Conservation (phyloP, 108 stramenopile species). For the Skeletonema menzelii region DNA sequence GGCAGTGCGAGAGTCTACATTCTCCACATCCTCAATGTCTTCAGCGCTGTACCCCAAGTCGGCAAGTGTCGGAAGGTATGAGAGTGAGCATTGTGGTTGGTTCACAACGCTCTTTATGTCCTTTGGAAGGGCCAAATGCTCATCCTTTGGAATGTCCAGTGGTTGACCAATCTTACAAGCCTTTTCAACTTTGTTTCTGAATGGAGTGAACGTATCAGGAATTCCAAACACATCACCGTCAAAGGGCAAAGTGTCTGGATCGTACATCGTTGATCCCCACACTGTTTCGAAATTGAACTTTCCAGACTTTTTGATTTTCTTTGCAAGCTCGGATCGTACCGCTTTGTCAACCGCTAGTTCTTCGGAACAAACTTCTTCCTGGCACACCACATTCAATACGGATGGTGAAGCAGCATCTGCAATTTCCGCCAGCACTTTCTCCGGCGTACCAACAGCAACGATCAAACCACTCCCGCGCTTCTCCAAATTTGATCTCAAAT, state of each 20-base stretch:
- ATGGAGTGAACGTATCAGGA: constrained; percentile 90
- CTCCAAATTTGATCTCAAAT: constrained; percentile 64
- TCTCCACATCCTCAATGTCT: constrained; percentile 49
- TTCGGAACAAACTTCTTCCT: constrained; percentile 80
- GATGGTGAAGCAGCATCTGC: not conserved
- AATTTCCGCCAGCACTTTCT: constrained; percentile 52
- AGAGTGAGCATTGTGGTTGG: constrained; percentile 7
- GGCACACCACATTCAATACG: constrained; percentile 46
- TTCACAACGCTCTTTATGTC: constrained; percentile 3
- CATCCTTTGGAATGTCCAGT: constrained; percentile 59
- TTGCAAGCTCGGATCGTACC: constrained; percentile 42
- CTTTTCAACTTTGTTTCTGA: constrained; percentile 91
- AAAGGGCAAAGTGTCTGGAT: constrained; percentile 86
- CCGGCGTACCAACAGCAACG: constrained; percentile 69
- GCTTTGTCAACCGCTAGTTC: constrained; percentile 66
- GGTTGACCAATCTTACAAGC: constrained; percentile 63
- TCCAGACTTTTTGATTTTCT: constrained; percentile 11
- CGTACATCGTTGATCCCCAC: constrained; percentile 93
- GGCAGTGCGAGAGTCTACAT: constrained; percentile 65
- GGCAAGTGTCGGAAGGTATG: constrained; percentile 59
- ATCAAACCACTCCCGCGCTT: constrained; percentile 59
- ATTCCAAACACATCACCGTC: constrained; percentile 57
- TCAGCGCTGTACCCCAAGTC: constrained; percentile 78
- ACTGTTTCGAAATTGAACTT: constrained; percentile 56
- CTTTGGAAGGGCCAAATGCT: constrained; percentile 40